phyloP scores from a whole-genome alignment of 2,329 filamentous ascomycete species.

The Colletotrichum truncatum region DNA sequence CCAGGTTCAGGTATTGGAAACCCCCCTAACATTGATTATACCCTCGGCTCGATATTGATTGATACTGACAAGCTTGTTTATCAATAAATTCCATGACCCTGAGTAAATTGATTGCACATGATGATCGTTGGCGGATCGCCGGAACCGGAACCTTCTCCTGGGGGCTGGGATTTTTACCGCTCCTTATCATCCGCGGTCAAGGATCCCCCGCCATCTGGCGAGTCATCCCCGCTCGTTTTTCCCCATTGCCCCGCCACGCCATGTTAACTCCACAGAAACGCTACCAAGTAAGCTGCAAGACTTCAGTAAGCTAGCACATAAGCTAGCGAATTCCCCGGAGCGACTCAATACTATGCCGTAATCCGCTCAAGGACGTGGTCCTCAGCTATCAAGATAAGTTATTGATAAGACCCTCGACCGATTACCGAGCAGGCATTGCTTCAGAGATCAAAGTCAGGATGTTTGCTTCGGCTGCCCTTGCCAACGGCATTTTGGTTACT shows the following conservation, averaged over 20 bases:
- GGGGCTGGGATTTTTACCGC: conserved; percentile 17
- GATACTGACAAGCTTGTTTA: not conserved
- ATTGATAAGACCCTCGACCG: conserved; percentile 2
- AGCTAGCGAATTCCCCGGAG: conserved; percentile 6
- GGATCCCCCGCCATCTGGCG: conserved; percentile 4
- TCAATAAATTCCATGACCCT: not conserved
- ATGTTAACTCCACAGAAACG: conserved; percentile 18
- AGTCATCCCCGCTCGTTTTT: conserved; percentile 12
- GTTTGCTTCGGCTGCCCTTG: not conserved
- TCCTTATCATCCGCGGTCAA: conserved; percentile 10
- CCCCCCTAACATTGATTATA: not conserved
- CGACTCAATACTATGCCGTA: conserved; percentile 1
- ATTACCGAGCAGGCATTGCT: not conserved
- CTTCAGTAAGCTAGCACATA: not conserved
- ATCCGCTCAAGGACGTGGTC: not conserved
- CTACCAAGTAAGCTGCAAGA: not conserved
- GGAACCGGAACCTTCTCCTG: conserved; percentile 22
- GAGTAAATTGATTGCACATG: not conserved
- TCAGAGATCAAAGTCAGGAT: not conserved
- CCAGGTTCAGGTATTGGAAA: not conserved
- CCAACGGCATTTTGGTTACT: conserved; percentile 4
- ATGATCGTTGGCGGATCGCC: conserved; percentile 11
- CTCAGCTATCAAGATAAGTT: conserved; percentile 9
- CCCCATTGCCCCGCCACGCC: conserved; percentile 5
- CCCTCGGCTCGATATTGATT: not conserved